These are phyloP conservation scores for Theobroma grandiflorum DNA, from an alignment of 441 rosid species.

Conservation along the genomic window DNA sequence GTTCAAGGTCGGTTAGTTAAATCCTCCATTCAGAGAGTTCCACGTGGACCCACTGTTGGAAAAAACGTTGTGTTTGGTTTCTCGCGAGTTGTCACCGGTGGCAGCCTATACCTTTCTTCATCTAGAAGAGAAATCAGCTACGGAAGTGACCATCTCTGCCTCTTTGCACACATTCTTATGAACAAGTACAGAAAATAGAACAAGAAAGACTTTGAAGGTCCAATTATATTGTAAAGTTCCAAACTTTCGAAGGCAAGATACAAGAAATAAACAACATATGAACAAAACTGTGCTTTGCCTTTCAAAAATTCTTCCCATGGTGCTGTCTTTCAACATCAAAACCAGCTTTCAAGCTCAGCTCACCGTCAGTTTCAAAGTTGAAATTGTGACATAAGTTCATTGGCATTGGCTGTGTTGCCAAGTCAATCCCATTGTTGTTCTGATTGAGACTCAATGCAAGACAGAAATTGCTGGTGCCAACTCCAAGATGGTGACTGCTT, in stretches of 20 bases:
- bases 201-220: background rate
- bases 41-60: background rate
- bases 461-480: conserved; percentile 29
- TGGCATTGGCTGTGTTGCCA: conserved; percentile 15
- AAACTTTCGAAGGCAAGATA: background rate
- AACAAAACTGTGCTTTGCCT: background rate
- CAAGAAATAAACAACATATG: background rate
- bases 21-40: conserved; percentile 6
- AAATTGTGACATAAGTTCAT: conserved; percentile 30
- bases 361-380: conserved; percentile 30
- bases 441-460: conserved; percentile 49
- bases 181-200: background rate
- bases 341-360: conserved; percentile 25
- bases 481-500: conserved; percentile 4
- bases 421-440: conserved; percentile 28
- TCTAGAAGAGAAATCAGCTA: background rate
- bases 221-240: background rate
- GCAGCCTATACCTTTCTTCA: background rate
- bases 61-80: background rate
- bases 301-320: conserved; percentile 12
- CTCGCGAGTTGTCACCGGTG: background rate
- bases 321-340: conserved; percentile 26
- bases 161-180: background rate
- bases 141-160: background rate
- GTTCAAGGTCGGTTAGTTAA: background rate